Base-by-base conservation (phyloP, 192 early-diverging fungal genomes). In the Lobulomyces angularis region DNA sequence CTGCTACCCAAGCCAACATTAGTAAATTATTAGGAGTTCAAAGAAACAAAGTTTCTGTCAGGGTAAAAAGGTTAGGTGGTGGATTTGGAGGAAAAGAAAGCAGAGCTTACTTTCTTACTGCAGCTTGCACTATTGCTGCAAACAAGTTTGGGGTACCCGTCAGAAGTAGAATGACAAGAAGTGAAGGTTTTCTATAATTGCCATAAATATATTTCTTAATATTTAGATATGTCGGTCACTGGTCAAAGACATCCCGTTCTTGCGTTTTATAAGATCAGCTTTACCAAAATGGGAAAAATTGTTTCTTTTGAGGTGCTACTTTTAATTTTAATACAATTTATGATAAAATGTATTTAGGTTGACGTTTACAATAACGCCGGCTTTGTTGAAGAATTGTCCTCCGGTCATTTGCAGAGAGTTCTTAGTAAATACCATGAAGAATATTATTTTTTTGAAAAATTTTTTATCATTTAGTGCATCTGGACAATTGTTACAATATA, bases 61-160 rank as follows among this genome's bases (percentile, higher is more conserved):
- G n/a, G n/a, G 82, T 86, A 35, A 88, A 86, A 65, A 77, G 88
- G 33, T 47, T 90, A 32, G 88, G 88, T 41, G 88, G 88, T 31
- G 88, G 84, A 11, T 90, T 90, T 53, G 88, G 88, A 38, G 88
- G 56, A 3, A 67, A 67, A 43, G 67, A 70, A 32, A 51, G 51
- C 29, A 67, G 84, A n/a, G 69, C 79, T 2, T 63, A 70, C 17
- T 66, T 73, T 30, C 49, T 90, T 12, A 41, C 75, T 19, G 65
- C 73, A 5, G 75, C 71, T 22, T 54, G 81, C 21, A 65, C 83
- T 1, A 64, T 88, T 33, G 84, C 76, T 5, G 70, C 84, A 1
- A 59, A 79, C 43, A 80, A 86, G 31, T 58, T 68, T 3, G 53
- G 58, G 19, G 52, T 48, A 18, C 77, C 88, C 5, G 80, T 88